Base-by-base conservation (phyloP, 228 moss, liverwort and hornwort species). In the Sphagnum fallax region DNA sequence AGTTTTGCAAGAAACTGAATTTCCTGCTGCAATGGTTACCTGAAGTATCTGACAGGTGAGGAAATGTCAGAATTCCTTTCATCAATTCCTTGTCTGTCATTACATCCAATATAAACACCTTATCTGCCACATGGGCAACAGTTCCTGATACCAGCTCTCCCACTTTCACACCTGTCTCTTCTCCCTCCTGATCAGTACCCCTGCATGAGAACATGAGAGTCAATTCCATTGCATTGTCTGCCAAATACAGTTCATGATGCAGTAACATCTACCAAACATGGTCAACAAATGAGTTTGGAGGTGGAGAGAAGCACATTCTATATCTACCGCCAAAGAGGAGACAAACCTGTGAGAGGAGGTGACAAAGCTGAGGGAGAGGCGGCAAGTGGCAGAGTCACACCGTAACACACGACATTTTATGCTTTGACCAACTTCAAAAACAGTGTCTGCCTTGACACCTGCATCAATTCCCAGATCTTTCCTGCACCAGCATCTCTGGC, bases 401-500 rank as follows among this genome's bases (percentile, higher is more conserved):
- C 84, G 81, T 67, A 98, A 69, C 53, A 98, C 89, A 53, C 93
- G 90, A 66, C 98, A 98, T 77, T 93, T 98, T 18, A 98, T 77
- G 69, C 84, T 70, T 70, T 98, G 92, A 18, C 94, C 94, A 67
- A 86, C 77, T 71, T 89, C 88, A 69, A 83, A 98, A 63, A 86
- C 79, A 50, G 78, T 81, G 60, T 81, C 81, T 67, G 87, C 83
- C 64, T 74, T 83, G 49, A 82, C 79, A 69, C 82, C 93, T 52
- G 72, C 79, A 68, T 76, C 76, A 63, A 91, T 75, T 49, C 91
- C 89, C 67, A 97, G 85, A 76, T 88, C 88, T 6, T 88, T 84
- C 67, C 93, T 97, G 92, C 65, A 80, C 50, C 32, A 32, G 32
- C 32, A 32, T 32, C 32, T 32, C 32, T 32, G 32, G 32, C 32